A percentile compares a stretch with the other conserved stretches of the same genome.
Conservation (phyloP, 2,329 filamentous ascomycete species). For the Clarireedia hainanense region DNA sequence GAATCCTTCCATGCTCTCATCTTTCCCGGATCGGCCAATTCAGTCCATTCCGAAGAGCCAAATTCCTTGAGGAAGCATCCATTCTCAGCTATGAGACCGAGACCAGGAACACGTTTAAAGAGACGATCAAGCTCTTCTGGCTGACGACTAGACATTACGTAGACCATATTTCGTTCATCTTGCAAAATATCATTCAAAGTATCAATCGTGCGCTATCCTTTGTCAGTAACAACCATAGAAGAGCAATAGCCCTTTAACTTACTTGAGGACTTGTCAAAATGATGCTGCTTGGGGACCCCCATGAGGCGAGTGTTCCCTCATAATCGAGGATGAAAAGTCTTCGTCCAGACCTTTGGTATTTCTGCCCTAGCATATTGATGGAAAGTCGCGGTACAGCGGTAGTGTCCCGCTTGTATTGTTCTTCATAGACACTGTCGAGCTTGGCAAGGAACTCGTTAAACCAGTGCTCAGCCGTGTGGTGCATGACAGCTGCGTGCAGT, state of each 20-base stretch:
- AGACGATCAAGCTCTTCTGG: conserved; percentile 82
- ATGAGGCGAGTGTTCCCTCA: conserved; percentile 84
- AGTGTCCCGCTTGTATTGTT: conserved; percentile 78
- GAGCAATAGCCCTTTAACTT: conserved; percentile 13
- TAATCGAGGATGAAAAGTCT: conserved; percentile 89
- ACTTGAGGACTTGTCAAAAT: conserved; percentile 73
- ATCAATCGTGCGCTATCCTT: conserved; percentile 63
- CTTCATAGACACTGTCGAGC: conserved; percentile 69
- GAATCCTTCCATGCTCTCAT: conserved; percentile 75
- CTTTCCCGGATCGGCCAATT: conserved; percentile 64
- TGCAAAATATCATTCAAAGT: conserved; percentile 73
- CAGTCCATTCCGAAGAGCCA: conserved; percentile 62
- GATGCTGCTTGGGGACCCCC: conserved; percentile 76
- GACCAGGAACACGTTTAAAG: conserved; percentile 73
- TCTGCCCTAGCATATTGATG: conserved; percentile 51
- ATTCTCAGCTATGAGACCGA: conserved; percentile 91
- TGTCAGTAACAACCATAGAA: conserved; percentile 11
- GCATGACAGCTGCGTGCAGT: conserved; percentile 64
- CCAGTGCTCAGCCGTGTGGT: conserved; percentile 82
- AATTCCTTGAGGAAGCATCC: conserved; percentile 80
- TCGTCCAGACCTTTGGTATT: conserved; percentile 58
- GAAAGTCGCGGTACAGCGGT: conserved; percentile 82
- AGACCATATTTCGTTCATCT: conserved; percentile 77
- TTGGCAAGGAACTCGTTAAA: conserved; percentile 65
- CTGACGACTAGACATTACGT: conserved; percentile 85